Percentiles rank a stretch among this genome's conserved stretches.
Evolutionary conservation across 1,284 basidiomycete genomes (phyloP).

Genomic region (Meira nashicola): DNA sequence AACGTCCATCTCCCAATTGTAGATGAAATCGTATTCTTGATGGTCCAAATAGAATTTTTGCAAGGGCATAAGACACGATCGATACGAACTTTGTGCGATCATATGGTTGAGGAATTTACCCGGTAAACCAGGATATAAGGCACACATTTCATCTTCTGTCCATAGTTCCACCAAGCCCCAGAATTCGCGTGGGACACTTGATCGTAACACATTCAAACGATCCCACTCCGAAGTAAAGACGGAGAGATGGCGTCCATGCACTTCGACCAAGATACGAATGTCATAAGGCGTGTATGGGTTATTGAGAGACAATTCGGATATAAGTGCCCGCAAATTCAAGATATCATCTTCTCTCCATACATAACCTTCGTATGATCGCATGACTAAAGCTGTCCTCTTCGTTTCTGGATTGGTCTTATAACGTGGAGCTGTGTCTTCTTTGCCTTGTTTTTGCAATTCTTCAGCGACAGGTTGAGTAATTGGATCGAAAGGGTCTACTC

Average conservation of each 20-base stretch:
- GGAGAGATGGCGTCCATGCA: constrained; percentile 45
- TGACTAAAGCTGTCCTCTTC: constrained; percentile 50
- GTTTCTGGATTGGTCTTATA: constrained; percentile 43
- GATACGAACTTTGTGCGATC: constrained; percentile 52
- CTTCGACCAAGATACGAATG: constrained; percentile 52
- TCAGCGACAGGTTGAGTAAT: constrained; percentile 18
- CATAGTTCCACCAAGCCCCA: constrained; percentile 53
- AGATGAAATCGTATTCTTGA: constrained; percentile 52
- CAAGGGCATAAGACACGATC: constrained; percentile 51
- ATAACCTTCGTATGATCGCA: constrained; percentile 51
- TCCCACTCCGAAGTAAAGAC: constrained; percentile 53
- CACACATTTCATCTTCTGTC: constrained; percentile 52
- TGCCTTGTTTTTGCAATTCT: constrained; percentile 13
- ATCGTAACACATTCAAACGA: constrained; percentile 47
- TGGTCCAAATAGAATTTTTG: constrained; percentile 53
- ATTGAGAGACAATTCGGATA: constrained; percentile 52
- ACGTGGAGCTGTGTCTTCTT: constrained; percentile 13
- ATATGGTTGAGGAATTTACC: constrained; percentile 52
- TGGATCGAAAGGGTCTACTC: constrained; percentile 25
- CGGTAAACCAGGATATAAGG: constrained; percentile 49
- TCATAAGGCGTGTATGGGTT: constrained; percentile 52
- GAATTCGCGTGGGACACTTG: constrained; percentile 50
- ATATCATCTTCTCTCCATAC: constrained; percentile 53
- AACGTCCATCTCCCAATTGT: constrained; percentile 54
- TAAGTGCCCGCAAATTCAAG: constrained; percentile 51